Conservation (phyloP, 1,139 yeast species). For the Taphrina confusa region DNA sequence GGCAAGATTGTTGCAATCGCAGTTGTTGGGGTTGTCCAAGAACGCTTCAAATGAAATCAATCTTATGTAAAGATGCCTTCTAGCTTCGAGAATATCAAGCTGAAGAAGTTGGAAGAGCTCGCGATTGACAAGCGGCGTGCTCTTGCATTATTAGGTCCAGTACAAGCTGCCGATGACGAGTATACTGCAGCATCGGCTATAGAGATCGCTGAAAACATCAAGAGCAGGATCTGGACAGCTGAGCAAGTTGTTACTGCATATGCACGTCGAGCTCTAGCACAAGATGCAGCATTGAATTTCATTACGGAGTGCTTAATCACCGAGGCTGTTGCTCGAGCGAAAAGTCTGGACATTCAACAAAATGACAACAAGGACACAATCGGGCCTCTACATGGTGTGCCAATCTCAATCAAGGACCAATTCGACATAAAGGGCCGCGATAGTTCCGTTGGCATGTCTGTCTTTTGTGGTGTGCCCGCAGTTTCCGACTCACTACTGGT, state of each 20-base stretch:
- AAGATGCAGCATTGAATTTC: background rate
- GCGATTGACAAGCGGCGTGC: background rate
- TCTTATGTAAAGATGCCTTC: too few species aligned
- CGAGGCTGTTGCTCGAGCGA: too few species aligned
- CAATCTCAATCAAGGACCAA: slow-evolving; percentile 67
- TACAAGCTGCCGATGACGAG: background rate
- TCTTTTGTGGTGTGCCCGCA: slow-evolving; percentile 48
- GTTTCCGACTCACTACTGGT: slow-evolving; percentile 48
- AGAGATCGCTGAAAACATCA: background rate
- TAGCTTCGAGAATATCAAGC: background rate
- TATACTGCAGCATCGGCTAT: background rate
- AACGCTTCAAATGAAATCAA: too few species aligned
- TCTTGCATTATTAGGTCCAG: background rate
- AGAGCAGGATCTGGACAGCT: background rate
- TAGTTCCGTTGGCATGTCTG: slow-evolving; percentile 56
- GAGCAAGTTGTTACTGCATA: background rate
- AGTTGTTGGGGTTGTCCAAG: too few species aligned
- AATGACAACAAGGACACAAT: background rate
- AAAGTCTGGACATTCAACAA: too few species aligned
- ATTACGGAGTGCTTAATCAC: too few species aligned
- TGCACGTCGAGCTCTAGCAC: background rate
- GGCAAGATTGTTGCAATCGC: too few species aligned
- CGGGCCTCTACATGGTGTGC: slow-evolving; percentile 63
- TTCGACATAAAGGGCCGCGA: slow-evolving; percentile 51
- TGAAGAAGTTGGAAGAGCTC: background rate